Base-by-base conservation (phyloP, 139 green algal species). In the Desmodesmus armatus region DNA sequence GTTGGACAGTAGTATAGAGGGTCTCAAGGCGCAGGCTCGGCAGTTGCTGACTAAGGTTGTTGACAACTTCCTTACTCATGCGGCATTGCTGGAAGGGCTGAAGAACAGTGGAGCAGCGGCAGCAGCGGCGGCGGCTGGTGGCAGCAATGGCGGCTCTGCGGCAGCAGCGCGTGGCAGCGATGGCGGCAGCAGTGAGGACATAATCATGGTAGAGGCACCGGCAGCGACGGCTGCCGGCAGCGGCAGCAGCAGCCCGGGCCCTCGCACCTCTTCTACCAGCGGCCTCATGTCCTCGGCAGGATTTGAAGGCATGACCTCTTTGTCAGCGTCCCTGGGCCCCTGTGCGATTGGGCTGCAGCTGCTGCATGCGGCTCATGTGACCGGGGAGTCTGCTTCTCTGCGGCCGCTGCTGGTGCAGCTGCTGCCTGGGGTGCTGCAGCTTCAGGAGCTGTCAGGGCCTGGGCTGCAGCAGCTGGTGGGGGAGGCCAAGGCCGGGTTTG, bases 401-500 rank as follows among this genome's bases (percentile, higher is more conserved):
- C 78, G 88, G 17, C 74, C 90, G 53, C 70, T 89, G 60, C 82
- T 97, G 67, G 76, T 94, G 35, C 69, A 51, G 23, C 70, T 96
- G 79, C 90, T 98, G 83, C 89, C 89, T 23, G 83, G 87, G 39
- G 79, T 98, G 66, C 88, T 98, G 40, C 74, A 82, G 41, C 78
- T 95, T 49, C 92, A 96, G 90, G 93, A 96, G 73, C 70, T 96
- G 5, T 87, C 93, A 44, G 92, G 92, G n/a, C 91, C 89, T 0
- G 80, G 94, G 73, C 81, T 96, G 35, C 94, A 97, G 87, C 93
- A 90, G 66, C 89, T 97, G 81, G 67, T 85, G 0, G 49, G 87
- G 23, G 91, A 93, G 60, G 87, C 90, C 0, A 89, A 91, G 63
- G 79, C 89, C 29, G 85, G 93, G 5, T 83, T 96, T 76, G 78